A percentile compares a stretch with the other conserved stretches of the same genome.
Evolutionary conservation across 2,329 filamentous ascomycete genomes (phyloP).

Genomic region (Penicillium sp.): DNA sequence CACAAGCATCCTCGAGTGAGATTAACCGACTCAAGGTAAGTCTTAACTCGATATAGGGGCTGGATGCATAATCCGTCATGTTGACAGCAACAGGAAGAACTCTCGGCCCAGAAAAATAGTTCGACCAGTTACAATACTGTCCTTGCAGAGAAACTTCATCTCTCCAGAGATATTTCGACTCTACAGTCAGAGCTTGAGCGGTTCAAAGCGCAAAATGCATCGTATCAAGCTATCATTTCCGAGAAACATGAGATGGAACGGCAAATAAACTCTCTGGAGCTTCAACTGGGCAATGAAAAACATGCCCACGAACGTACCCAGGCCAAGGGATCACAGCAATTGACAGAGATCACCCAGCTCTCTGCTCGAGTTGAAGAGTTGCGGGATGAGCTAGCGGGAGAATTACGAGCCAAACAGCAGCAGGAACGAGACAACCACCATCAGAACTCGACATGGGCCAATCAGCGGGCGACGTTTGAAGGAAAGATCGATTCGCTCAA

Average conservation of each 20-base stretch:
- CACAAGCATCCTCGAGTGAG: conserved; percentile 55
- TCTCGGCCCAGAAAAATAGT: conserved; percentile 65
- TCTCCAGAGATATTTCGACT: conserved; percentile 59
- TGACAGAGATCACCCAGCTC: conserved; percentile 43
- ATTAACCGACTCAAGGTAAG: conserved; percentile 57
- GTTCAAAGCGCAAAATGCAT: conserved; percentile 57
- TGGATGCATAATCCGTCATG: neutral
- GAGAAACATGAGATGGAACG: conserved; percentile 80
- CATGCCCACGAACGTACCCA: conserved; percentile 62
- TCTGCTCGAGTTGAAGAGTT: conserved; percentile 49
- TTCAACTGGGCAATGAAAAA: conserved; percentile 80
- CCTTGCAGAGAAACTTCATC: conserved; percentile 63
- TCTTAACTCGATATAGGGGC: neutral
- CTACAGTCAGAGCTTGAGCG: conserved; percentile 64
- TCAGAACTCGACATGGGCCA: conserved; percentile 60
- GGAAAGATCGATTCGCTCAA: conserved; percentile 69
- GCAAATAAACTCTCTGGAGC: conserved; percentile 72
- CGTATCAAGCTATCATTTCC: conserved; percentile 67
- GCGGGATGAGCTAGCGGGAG: conserved; percentile 51
- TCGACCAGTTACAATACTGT: conserved; percentile 70
- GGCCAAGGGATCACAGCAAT: conserved; percentile 36
- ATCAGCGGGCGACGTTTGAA: conserved; percentile 64
- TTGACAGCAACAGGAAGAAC: conserved; percentile 59
- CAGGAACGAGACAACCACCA: conserved; percentile 55
- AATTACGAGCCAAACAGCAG: conserved; percentile 50